Conservation (phyloP, 192 early-diverging fungal species). For the Backusella luteola region DNA sequence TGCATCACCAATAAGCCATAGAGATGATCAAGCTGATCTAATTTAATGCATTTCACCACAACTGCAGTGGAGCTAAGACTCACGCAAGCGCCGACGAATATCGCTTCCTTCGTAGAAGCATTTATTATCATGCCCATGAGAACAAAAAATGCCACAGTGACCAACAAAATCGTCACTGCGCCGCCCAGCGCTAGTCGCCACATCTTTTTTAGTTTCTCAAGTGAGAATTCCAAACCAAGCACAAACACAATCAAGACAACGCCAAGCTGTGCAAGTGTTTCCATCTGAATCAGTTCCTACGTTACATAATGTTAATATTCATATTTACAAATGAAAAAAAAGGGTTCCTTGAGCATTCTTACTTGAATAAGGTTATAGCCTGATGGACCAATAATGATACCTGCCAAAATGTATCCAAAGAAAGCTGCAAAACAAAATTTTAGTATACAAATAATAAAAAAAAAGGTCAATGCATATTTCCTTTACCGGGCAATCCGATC, state of each 20-base stretch:
- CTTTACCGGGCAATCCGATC: conserved; percentile 40
- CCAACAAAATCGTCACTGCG: conserved; percentile 39
- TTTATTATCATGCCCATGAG: conserved; percentile 37
- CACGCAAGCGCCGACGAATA: conserved; percentile 50
- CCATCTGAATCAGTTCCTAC: conserved; percentile 45
- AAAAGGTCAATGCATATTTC: not conserved
- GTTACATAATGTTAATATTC: not conserved
- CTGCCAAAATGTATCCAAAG: conserved; percentile 59
- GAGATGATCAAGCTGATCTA: conserved; percentile 46
- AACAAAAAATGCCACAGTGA: conserved; percentile 38
- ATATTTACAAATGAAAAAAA: not conserved
- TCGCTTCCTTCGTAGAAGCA: conserved; percentile 37
- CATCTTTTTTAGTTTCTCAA: conserved; percentile 50
- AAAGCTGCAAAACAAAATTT: conserved; percentile 40
- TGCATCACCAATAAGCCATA: conserved; percentile 60
- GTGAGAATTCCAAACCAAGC: conserved; percentile 55
- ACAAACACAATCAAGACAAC: conserved; percentile 60
- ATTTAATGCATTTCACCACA: conserved; percentile 43
- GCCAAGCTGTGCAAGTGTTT: conserved; percentile 55
- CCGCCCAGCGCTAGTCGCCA: conserved; percentile 50
- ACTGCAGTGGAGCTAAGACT: conserved; percentile 54
- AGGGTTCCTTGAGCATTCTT: not conserved
- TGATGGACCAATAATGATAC: conserved; percentile 45
- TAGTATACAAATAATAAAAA: not conserved
- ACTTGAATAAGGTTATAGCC: conserved; percentile 51